A percentile compares a stretch with the other conserved stretches of the same genome.
Evolutionary conservation across 2,329 filamentous ascomycete genomes (phyloP).

Genomic region (Cryphonectria carpinicola): DNA sequence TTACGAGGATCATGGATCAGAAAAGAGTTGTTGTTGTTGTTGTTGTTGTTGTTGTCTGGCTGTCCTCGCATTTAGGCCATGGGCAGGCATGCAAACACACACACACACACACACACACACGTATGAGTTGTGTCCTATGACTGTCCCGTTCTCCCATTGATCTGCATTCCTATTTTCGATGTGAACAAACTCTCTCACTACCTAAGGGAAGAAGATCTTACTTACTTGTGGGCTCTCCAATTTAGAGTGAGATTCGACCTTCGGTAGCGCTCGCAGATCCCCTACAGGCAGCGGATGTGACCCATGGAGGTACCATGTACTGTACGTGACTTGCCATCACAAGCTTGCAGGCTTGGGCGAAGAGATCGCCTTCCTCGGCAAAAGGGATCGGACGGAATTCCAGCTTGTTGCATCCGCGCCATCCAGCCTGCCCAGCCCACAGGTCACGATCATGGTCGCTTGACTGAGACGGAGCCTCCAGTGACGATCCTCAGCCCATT

Average conservation of each 20-base stretch:
- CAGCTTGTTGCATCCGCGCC: neutral
- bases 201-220: neutral
- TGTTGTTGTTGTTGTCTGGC: neutral
- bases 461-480: neutral
- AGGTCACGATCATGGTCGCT: conserved; percentile 2
- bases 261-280: neutral
- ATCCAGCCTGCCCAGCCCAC: neutral
- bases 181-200: neutral
- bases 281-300: neutral
- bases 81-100: no score
- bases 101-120: no score
- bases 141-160: neutral
- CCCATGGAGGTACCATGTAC: neutral
- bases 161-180: neutral
- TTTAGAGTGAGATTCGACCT: neutral
- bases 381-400: neutral
- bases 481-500: conserved; percentile 1
- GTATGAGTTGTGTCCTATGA: neutral
- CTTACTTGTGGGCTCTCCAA: neutral
- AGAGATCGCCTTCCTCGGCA: neutral
- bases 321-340: neutral
- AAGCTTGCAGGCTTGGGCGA: neutral
- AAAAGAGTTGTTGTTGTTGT: neutral
- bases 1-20: neutral
- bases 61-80: neutral